These are phyloP conservation scores for Casuarina glauca DNA, from an alignment of 306 rosid species.

Conservation along the genomic window DNA sequence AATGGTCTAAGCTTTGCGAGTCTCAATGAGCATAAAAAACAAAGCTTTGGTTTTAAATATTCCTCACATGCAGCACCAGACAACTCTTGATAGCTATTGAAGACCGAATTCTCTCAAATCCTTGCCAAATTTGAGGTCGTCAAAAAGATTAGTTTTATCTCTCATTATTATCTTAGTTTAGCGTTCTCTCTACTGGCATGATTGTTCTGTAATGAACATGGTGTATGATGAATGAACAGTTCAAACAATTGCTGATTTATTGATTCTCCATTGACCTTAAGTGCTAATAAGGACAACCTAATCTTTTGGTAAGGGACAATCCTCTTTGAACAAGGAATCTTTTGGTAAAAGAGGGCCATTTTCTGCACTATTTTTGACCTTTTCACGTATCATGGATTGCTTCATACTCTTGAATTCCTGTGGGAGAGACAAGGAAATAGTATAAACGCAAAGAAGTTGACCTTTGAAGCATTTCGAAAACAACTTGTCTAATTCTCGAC, in stretches of 20 bases:
- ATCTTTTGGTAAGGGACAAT: not conserved
- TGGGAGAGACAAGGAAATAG: not conserved
- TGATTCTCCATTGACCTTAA: not conserved
- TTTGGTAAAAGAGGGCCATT: not conserved
- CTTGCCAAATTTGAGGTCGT: not conserved
- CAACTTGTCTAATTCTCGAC: not conserved
- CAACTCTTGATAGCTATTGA: not conserved
- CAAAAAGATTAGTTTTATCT: not conserved
- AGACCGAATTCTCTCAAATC: not conserved
- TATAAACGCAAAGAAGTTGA: not conserved
- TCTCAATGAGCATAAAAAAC: constrained; percentile 8
- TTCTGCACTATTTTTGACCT: not conserved
- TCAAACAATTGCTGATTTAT: not conserved
- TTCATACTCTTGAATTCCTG: not conserved
- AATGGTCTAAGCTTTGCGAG: not conserved
- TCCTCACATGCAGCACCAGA: not conserved
- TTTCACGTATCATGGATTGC: not conserved
- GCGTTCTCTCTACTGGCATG: not conserved
- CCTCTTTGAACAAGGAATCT: not conserved
- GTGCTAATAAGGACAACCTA: constrained; percentile 2
- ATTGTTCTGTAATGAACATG: not conserved
- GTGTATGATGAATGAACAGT: not conserved
- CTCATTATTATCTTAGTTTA: not conserved
- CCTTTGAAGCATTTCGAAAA: not conserved
- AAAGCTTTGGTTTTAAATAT: constrained; percentile 2